phyloP scores from a whole-genome alignment of 257 asterid genomes.

The Solanum clarkiae region DNA sequence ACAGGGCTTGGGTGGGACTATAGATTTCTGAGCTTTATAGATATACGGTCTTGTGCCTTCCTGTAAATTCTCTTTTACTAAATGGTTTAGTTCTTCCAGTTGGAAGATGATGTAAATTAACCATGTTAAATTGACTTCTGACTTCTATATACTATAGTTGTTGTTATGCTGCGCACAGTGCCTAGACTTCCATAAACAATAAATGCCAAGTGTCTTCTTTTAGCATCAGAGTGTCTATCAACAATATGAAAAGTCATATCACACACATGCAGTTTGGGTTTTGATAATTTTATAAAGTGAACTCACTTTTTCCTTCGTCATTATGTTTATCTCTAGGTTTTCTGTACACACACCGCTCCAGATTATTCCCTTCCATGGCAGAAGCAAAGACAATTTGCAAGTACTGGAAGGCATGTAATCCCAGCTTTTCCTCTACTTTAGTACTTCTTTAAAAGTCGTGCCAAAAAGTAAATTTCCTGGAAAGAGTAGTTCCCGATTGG shows the following conservation, averaged over 20 bases:
- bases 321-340: constrained; percentile 40
- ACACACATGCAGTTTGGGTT: neutral
- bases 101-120: neutral
- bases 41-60: neutral
- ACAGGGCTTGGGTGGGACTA: neutral
- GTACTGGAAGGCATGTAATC: constrained; percentile 87
- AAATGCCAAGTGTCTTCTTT: neutral
- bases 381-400: constrained; percentile 82
- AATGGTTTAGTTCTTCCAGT: neutral
- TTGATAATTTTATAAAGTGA: neutral
- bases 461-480: neutral
- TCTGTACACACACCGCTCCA: constrained; percentile 90
- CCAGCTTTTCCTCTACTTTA: neutral
- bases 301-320: neutral
- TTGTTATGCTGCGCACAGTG: neutral
- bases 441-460: neutral
- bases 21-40: neutral
- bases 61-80: neutral
- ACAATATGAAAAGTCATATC: neutral
- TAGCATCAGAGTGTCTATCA: neutral
- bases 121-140: neutral
- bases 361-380: constrained; percentile 99
- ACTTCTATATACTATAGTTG: neutral
- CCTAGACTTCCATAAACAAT: neutral
- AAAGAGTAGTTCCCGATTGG: neutral